Evolutionary conservation across 352 stramenopile species (phyloP), one percentile per base, ranked within the genome.

Genomic region (Pythium aquatile): DNA sequence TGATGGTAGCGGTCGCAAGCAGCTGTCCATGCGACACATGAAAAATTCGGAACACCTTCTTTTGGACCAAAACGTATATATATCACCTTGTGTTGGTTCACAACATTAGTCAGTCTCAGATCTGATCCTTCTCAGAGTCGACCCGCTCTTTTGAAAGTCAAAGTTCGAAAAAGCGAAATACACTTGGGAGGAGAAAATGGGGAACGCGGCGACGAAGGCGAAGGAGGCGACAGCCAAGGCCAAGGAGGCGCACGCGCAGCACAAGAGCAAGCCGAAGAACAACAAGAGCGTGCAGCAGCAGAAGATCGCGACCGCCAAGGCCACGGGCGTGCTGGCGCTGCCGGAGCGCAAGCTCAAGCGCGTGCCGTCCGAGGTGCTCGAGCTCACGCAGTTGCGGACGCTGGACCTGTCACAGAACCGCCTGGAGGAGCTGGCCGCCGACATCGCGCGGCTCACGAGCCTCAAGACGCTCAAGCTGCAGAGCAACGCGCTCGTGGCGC

Each of bases 181-280:
- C 48, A 14, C 20, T 24, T 24, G 20, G 26, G 16, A 20, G 14
- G 20, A 24, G 7, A 61, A 11, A 17, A 91, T 91, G 85, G 82
- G 83, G 17, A 85, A 91, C 53, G 74, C 75, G 1, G 75, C 79
- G 13, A 78, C 73, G n/a, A 73, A 71, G 54, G 89, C 90, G 78
- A 85, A 85, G 20, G 83, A 90, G 62, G 75, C 76, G 4, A 77
- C 81, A 13, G 79, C 57, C 30, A 90, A 91, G 69, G 81, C 76
- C 52, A 73, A 81, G 28, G 82, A 91, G 58, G 84, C 81, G 28
- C 82, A 82, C 53, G 66, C 82, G 56, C 73, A 89, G 65, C 74
- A 79, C 56, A 88, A 86, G 75, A 89, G 83, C 74, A 91, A 93
- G 70, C 85, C 87, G 29, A 95, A 93, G 76, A 90, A 79, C 58